Evolutionary conservation across 345 rosid genomes (phyloP), one percentile per base, ranked within the genome.

Genomic region (Ceriops tagal): DNA sequence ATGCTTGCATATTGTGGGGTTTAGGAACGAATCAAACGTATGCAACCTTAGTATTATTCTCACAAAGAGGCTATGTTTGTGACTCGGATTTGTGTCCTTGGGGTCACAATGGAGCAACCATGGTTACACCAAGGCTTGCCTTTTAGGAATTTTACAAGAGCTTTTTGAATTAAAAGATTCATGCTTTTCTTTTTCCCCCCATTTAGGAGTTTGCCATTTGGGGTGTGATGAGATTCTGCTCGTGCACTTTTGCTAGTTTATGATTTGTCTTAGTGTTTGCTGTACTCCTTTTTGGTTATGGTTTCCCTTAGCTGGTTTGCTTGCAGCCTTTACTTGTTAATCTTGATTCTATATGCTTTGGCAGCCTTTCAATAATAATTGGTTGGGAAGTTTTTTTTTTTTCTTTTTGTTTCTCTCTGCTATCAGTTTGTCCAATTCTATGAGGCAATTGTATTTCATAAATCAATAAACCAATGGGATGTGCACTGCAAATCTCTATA

Each of bases 401-500:
- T 24, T 24, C 26, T 24, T 24, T 24, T 24, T 24, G 26, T 24
- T 24, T 71, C 31, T 24, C 18, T 64, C 28, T 46, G 57, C 64
- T 55, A 68, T 51, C 66, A 62, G 56, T 69, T 76, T 68, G 46
- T 59, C 30, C 7, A 1, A 32, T 5, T 32, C 53, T 11, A 24
- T 26, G 46, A 59, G 58, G 21, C 19, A 24, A 1, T 37, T 68
- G 30, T 55, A 68, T 58, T 7, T 31, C 32, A 57, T 39, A 66
- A 31, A 43, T 28, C 58, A 62, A 66, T 43, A 51, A 22, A 16
- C 8, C 34, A 19, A 2, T 69, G 56, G 43, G 70, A 74, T 70
- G 20, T 75, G 70, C 71, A 72, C 73, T 69, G 62, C 66, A 67
- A 70, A 58, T 72, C 62, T 57, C 28, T 58, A 57, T 61, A 67